These are phyloP conservation scores for Chlorella sorokiniana DNA, from an alignment of 139 green algal species.

Conservation along the genomic window DNA sequence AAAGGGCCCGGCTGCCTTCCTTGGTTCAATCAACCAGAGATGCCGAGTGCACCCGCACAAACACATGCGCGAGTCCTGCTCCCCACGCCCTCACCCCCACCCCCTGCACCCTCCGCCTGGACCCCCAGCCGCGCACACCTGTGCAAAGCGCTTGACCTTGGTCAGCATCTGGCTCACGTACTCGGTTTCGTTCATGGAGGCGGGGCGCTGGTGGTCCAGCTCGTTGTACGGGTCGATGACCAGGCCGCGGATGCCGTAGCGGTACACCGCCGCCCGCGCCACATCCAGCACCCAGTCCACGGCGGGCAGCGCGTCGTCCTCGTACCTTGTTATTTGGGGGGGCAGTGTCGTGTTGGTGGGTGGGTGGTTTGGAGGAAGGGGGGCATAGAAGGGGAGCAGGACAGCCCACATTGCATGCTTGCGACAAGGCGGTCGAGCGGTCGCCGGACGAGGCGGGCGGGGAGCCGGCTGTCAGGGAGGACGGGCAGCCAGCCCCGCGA, in stretches of 20 bases:
- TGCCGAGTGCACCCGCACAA: no score
- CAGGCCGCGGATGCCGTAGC: conserved; percentile 91
- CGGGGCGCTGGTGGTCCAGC: conserved; percentile 79
- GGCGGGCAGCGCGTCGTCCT: conserved; percentile 82
- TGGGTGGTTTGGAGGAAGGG: not conserved
- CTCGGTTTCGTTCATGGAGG: conserved; percentile 86
- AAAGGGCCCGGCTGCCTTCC: no score
- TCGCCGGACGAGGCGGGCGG: no score
- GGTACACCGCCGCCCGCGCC: conserved; percentile 76
- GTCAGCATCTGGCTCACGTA: conserved; percentile 95
- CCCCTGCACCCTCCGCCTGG: not conserved
- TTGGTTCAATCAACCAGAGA: no score
- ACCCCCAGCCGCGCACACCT: conserved; percentile 35
- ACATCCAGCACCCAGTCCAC: conserved; percentile 94
- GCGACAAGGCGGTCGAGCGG: no score
- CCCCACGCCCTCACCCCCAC: not conserved
- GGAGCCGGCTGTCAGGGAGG: not conserved
- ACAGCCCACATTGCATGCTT: no score
- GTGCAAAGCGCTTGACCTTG: conserved; percentile 77
- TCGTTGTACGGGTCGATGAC: conserved; percentile 99
- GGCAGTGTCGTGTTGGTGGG: not conserved
- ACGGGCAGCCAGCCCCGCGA: not conserved
- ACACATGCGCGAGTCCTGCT: not conserved
- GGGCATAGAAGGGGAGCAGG: not conserved
- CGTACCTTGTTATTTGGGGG: conserved; percentile 49